phyloP scores from a whole-genome alignment of 371 early-diverging fungal genomes.

The Paraphysoderma sedebokerense region DNA sequence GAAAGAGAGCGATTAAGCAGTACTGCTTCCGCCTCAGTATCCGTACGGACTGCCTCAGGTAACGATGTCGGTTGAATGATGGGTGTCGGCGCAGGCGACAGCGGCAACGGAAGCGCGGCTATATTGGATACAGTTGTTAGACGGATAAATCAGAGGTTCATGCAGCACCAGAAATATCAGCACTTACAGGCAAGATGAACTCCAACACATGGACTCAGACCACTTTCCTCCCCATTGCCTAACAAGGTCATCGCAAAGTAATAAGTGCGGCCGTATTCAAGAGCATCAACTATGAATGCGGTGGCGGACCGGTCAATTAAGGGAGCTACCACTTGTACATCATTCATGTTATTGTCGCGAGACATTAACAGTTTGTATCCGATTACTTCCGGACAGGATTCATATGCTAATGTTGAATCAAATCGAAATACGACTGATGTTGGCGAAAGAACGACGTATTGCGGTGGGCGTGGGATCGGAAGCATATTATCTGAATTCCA shows the following conservation, averaged over 20 bases:
- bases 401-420: not conserved
- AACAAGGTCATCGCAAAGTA: not conserved
- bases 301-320: not conserved
- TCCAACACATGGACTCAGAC: not conserved
- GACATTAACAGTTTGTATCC: not conserved
- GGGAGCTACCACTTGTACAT: not conserved
- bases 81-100: not conserved
- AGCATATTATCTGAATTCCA: not conserved
- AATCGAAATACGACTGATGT: not conserved
- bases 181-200: slow-evolving; percentile 1
- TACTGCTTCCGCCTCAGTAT: not conserved
- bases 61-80: not conserved
- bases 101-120: not conserved
- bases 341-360: not conserved
- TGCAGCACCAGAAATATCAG: not conserved
- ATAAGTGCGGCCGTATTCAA: slow-evolving; percentile 1
- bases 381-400: not conserved
- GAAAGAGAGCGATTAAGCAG: not conserved
- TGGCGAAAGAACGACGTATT: not conserved
- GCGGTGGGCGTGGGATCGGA: not conserved
- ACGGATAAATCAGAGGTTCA: not conserved
- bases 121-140: no score
- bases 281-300: not conserved
- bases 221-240: not conserved
- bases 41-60: not conserved